A percentile compares a stretch with the other conserved stretches of the same genome.
Conservation (phyloP, 2,329 filamentous ascomycete genomes). For the Ophidiomyces ophidiicola region DNA sequence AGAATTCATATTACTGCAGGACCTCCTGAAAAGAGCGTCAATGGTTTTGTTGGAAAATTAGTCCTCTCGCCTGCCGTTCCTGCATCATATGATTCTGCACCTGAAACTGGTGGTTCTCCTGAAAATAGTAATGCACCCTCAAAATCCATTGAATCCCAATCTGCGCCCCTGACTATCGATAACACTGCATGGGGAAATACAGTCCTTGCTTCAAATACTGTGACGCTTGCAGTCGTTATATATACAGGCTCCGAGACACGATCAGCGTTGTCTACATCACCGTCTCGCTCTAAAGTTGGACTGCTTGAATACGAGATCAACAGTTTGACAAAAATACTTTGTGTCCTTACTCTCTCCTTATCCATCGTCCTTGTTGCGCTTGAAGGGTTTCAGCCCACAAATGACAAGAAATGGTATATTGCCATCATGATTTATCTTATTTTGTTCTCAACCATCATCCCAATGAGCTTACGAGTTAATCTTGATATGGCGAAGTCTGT, state of each 20-base stretch:
- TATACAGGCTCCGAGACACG: slow-evolving; percentile 93
- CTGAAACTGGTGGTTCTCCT: slow-evolving; percentile 19
- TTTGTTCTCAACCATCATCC: slow-evolving; percentile 97
- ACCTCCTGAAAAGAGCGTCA: slow-evolving; percentile 85
- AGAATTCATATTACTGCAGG: slow-evolving; percentile 62
- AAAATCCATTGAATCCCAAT: slow-evolving; percentile 33
- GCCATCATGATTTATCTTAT: slow-evolving; percentile 98
- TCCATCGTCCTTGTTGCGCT: slow-evolving; percentile 81
- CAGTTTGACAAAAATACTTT: slow-evolving; percentile 89
- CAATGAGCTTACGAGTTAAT: slow-evolving; percentile 91
- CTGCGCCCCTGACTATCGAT: slow-evolving; percentile 74
- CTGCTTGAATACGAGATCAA: slow-evolving; percentile 95
- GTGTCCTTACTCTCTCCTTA: slow-evolving; percentile 70
- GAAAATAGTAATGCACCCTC: not conserved
- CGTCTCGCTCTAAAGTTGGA: slow-evolving; percentile 86
- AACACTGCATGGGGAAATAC: slow-evolving; percentile 99
- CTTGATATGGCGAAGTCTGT: slow-evolving; percentile 94
- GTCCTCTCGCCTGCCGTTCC: slow-evolving; percentile 52
- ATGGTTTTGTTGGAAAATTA: slow-evolving; percentile 85
- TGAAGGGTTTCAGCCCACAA: slow-evolving; percentile 56
- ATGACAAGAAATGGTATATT: slow-evolving; percentile 64
- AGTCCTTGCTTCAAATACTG: slow-evolving; percentile 83
- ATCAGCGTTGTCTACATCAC: slow-evolving; percentile 81
- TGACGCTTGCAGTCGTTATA: slow-evolving; percentile 75
- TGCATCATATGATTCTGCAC: slow-evolving; percentile 35